phyloP scores from a whole-genome alignment of 345 rosid species.

The Erucastrum elatum region DNA sequence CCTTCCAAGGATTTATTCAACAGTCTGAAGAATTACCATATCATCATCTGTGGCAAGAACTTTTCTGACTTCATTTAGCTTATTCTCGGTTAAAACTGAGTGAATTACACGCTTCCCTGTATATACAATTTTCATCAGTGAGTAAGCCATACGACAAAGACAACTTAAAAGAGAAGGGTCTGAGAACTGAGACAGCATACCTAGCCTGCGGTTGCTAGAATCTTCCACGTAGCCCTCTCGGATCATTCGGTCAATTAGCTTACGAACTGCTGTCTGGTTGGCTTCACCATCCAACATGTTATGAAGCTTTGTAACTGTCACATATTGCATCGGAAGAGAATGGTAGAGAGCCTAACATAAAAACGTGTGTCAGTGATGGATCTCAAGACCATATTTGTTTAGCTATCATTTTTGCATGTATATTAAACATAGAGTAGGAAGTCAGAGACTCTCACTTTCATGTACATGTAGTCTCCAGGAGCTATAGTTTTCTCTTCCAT shows the following conservation, averaged over 20 bases:
- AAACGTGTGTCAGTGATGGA: neutral
- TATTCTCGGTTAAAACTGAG: slow-evolving; percentile 62
- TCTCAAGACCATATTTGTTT: slow-evolving; percentile 1
- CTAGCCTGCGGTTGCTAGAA: slow-evolving; percentile 77
- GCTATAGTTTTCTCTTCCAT: slow-evolving; percentile 45
- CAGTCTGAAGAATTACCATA: slow-evolving; percentile 48
- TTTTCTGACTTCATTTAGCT: slow-evolving; percentile 76
- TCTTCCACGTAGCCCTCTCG: slow-evolving; percentile 78
- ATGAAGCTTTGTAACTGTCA: slow-evolving; percentile 72
- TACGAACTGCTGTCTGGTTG: slow-evolving; percentile 61
- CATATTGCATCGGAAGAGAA: slow-evolving; percentile 78
- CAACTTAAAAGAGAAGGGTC: slow-evolving; percentile 13
- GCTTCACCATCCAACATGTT: slow-evolving; percentile 74
- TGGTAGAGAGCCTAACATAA: slow-evolving; percentile 65
- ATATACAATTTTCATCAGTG: slow-evolving; percentile 24
- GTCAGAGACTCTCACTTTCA: slow-evolving; percentile 56
- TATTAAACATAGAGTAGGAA: slow-evolving; percentile 7
- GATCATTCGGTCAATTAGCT: slow-evolving; percentile 70
- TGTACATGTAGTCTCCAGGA: slow-evolving; percentile 63
- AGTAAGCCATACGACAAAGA: neutral
- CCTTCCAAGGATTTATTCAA: neutral
- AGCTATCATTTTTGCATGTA: neutral
- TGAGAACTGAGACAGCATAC: slow-evolving; percentile 40
- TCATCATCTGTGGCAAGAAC: slow-evolving; percentile 50
- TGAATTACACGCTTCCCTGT: slow-evolving; percentile 84